Conservation (phyloP, 805 yeast genomes). For the Candida patagonica region DNA sequence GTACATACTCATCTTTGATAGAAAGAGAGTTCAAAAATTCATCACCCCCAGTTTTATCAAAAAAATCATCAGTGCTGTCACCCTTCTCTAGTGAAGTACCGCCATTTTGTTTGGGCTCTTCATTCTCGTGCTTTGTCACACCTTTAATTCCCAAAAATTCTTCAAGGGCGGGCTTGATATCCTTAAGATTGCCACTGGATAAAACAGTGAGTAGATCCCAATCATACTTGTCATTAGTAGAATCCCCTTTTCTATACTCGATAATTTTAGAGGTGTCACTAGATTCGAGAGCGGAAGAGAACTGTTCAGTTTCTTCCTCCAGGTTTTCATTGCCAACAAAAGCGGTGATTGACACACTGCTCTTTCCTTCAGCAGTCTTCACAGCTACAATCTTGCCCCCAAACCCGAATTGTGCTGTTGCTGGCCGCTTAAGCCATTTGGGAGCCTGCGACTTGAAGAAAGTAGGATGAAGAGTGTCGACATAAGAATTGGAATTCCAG, state of each 20-base stretch:
- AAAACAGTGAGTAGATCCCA: constrained; percentile 28
- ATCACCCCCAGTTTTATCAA: constrained; percentile 20
- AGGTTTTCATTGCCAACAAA: constrained; percentile 32
- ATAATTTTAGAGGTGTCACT: constrained; percentile 14
- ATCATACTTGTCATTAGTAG: constrained; percentile 23
- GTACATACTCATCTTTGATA: constrained; percentile 21
- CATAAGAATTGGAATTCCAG: constrained; percentile 51
- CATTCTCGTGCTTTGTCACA: constrained; percentile 9
- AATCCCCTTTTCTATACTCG: constrained; percentile 8
- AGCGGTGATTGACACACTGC: constrained; percentile 36
- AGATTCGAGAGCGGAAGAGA: constrained; percentile 47
- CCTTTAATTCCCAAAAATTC: constrained; percentile 17
- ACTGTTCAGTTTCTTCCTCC: constrained; percentile 28
- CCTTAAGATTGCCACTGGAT: constrained; percentile 21
- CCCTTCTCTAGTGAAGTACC: constrained; percentile 24
- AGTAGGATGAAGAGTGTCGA: constrained; percentile 43
- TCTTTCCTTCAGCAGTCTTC: constrained; percentile 33
- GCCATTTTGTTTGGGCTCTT: constrained; percentile 3
- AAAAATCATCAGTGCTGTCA: constrained; percentile 26
- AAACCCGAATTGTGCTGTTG: constrained; percentile 77
- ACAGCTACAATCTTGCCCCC: constrained; percentile 79
- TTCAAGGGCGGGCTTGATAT: constrained; percentile 17
- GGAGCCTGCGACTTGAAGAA: constrained; percentile 77
- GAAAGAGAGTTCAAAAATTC: constrained; percentile 19
- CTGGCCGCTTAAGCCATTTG: constrained; percentile 69